Percentiles rank a stretch among this genome's conserved stretches.
These are phyloP conservation scores for Tricholoma furcatifolium DNA, from an alignment of 768 basidiomycete species.

Conservation along the genomic window DNA sequence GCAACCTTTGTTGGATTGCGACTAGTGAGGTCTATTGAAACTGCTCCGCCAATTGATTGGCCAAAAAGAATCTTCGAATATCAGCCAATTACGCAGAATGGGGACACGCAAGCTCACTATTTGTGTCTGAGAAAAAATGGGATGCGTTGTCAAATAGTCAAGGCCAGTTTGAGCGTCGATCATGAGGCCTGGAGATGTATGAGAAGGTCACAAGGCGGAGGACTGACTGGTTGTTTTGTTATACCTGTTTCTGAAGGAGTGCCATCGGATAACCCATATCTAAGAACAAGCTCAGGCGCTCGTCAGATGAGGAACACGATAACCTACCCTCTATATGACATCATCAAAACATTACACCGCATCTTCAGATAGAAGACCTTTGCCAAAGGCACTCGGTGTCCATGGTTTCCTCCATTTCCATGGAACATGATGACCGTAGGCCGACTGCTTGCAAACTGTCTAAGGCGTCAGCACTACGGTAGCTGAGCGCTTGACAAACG, in stretches of 20 bases:
- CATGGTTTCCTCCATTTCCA: conserved; percentile 84
- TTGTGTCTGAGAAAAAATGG: conserved; percentile 60
- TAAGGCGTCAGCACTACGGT: neutral
- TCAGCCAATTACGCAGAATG: neutral
- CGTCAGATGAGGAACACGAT: neutral
- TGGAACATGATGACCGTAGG: conserved; percentile 95
- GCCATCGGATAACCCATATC: conserved; percentile 88
- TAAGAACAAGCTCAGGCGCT: conserved; percentile 24
- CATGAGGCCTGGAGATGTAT: conserved; percentile 54
- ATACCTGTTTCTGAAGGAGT: conserved; percentile 81
- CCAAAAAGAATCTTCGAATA: conserved; percentile 68
- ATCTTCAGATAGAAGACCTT: conserved; percentile 77
- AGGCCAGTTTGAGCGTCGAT: conserved; percentile 85
- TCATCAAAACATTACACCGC: conserved; percentile 91
- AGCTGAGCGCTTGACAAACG: conserved; percentile 56
- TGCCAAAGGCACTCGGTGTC: conserved; percentile 89
- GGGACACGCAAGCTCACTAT: conserved; percentile 43
- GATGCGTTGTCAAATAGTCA: conserved; percentile 67
- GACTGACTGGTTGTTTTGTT: conserved; percentile 3
- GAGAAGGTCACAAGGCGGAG: neutral
- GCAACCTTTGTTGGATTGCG: conserved; percentile 66
- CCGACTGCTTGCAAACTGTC: conserved; percentile 45
- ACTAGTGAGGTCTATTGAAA: conserved; percentile 84
- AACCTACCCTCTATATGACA: conserved; percentile 86
- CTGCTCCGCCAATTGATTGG: conserved; percentile 90